Evolutionary conservation across 331 rosid genomes (phyloP).

Genomic region (Spiraea crenata): DNA sequence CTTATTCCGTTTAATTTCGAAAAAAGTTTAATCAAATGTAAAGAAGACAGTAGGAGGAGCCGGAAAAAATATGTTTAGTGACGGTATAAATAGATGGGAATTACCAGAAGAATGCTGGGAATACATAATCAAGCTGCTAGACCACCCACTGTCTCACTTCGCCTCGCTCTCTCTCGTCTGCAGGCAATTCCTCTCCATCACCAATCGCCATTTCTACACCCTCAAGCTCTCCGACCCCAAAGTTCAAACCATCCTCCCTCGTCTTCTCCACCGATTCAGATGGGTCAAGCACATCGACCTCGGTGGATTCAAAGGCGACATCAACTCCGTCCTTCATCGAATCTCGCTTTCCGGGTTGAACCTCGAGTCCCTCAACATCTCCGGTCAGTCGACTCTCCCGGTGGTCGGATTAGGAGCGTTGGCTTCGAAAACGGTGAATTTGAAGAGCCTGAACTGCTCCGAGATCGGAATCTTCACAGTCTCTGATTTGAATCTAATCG

Average conservation of each 20-base stretch:
- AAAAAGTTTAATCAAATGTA: too few relatives aligned
- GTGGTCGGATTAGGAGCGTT: constrained; percentile 34
- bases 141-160: constrained; percentile 25
- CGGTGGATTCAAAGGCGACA: constrained; percentile 36
- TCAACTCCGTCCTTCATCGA: constrained; percentile 37
- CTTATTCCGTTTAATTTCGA: too few relatives aligned
- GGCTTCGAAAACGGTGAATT: constrained; percentile 40
- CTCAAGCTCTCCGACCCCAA: constrained; percentile 37
- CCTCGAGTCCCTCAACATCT: constrained; percentile 53
- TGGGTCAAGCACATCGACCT: constrained; percentile 48
- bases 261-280: constrained; percentile 51
- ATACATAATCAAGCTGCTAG: constrained; percentile 41
- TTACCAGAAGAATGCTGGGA: constrained; percentile 71
- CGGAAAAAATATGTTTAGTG: too few relatives aligned
- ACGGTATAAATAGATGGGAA: too few relatives aligned
- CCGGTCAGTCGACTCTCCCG: constrained; percentile 44
- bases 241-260: constrained; percentile 28
- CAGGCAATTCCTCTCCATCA: constrained; percentile 58
- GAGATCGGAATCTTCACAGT: constrained; percentile 36
- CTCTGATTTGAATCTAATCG: constrained; percentile 42
- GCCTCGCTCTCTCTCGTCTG: constrained; percentile 59
- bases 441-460: constrained; percentile 57
- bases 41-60: too few relatives aligned
- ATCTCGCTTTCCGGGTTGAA: constrained; percentile 52
- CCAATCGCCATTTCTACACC: constrained; percentile 35